phyloP scores from a whole-genome alignment of 495 filamentous ascomycete genomes.

The Aspergillus bridgeri region DNA sequence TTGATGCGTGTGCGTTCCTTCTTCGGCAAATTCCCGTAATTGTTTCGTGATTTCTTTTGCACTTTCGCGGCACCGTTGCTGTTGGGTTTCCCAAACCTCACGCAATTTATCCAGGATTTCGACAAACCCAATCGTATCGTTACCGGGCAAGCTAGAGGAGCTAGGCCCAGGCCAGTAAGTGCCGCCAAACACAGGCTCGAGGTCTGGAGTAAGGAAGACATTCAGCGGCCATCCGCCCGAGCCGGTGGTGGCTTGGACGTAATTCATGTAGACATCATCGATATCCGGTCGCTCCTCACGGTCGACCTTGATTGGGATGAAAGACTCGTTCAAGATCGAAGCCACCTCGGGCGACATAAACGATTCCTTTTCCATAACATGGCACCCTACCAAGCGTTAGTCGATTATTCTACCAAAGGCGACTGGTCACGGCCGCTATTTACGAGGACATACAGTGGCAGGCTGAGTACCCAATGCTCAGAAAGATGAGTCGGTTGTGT shows the following conservation, averaged over 20 bases:
- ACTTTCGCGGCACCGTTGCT: constrained; percentile 71
- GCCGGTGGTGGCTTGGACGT: constrained; percentile 88
- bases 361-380: constrained; percentile 91
- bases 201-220: constrained; percentile 88
- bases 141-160: constrained; percentile 43
- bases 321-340: constrained; percentile 75
- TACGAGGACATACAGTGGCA: constrained; percentile 63
- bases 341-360: constrained; percentile 83
- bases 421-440: not conserved
- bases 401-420: not conserved
- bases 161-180: constrained; percentile 92
- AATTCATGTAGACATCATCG: constrained; percentile 98
- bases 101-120: constrained; percentile 79
- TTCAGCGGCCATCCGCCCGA: constrained; percentile 96
- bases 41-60: constrained; percentile 79
- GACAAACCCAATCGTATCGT: constrained; percentile 67
- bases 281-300: constrained; percentile 93
- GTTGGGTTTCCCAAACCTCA: constrained; percentile 80
- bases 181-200: constrained; percentile 92
- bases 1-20: constrained; percentile 65
- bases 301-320: constrained; percentile 92
- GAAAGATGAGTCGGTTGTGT: constrained; percentile 82
- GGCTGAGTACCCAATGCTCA: constrained; percentile 93
- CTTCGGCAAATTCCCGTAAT: constrained; percentile 79
- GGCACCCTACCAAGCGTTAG: constrained; percentile 45